Base-by-base conservation (phyloP, 257 asterid species). In the Coffea eugenioides region DNA sequence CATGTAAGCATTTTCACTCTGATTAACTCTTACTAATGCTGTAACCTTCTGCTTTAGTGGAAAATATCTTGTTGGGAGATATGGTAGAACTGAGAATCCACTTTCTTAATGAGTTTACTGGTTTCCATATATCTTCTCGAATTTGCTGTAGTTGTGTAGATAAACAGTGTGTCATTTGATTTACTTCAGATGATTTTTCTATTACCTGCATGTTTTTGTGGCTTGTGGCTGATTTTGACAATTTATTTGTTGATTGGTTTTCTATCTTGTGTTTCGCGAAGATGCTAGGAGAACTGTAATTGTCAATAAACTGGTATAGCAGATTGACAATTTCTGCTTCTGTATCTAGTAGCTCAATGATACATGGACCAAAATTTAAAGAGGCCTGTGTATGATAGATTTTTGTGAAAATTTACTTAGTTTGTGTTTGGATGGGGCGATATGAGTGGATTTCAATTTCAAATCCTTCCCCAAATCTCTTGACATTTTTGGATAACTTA, bases 1-100 rank as follows among this genome's bases (percentile, higher is more conserved):
- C 92, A 91, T 93, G 99, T 95, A 91, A 92, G 97, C 31, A 76
- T 83, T 76, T 82, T 57, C 54, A 69, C 56, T 71, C 82, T 82
- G 69, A 51, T 27, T 62, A 52, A 15, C 56, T 75, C 81, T 82
- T 69, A 51, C 21, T 62, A 31, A 23, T 41, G 71, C 34, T 75
- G 39, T 66, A 31, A 21, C 12, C 46, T 56, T 41, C 5, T 43
- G 31, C 64, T 36, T 46, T 52, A 21, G 8, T 46, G 8, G 75
- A 69, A 57, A 16, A n/a, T 61, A 21, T 51, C 36, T 31, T 41
- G 76, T 36, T 6, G 49, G 39, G 27, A 36, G 11, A 20, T 16
- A 2, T 64, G 64, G 34, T 46, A 43, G 65, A 74, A 56, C 12
- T 52, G 66, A 31, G 16, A 73, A 16, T 25, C 16, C 8, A 36